These are phyloP conservation scores for Pachyrhizus erosus DNA, from an alignment of 306 rosid genomes.

Conservation along the genomic window DNA sequence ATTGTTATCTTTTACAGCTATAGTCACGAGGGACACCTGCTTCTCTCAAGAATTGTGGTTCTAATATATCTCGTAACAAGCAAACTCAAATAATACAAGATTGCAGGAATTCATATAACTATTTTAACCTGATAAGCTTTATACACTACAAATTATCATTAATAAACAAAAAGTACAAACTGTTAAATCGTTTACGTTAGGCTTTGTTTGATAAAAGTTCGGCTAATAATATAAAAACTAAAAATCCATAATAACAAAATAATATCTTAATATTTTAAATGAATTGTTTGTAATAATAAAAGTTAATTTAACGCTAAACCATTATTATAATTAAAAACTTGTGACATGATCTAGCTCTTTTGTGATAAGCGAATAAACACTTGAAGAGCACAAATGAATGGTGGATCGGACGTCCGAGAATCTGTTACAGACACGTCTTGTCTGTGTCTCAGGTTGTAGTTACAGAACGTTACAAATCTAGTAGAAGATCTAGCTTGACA, in stretches of 20 bases:
- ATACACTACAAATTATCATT: neutral
- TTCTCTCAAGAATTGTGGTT: neutral
- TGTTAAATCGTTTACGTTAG: neutral
- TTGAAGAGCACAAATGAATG: neutral
- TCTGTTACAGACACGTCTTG: neutral
- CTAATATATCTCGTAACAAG: neutral
- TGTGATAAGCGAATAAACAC: neutral
- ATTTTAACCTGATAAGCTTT: neutral
- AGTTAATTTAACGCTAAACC: neutral
- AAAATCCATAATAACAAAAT: too few species aligned
- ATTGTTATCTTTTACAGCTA: neutral
- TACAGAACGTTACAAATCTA: slow-evolving; percentile 3
- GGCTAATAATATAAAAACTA: too few species aligned
- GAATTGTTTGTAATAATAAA: neutral
- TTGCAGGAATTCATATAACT: neutral
- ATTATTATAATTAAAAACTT: neutral
- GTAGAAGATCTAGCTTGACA: slow-evolving; percentile 18
- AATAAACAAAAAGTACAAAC: neutral
- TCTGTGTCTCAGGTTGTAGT: neutral
- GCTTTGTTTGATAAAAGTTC: neutral
- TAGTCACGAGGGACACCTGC: neutral
- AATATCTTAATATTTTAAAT: neutral
- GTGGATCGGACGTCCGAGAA: neutral
- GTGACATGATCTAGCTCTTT: neutral
- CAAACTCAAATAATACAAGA: neutral